Evolutionary conservation across 1,284 basidiomycete genomes (phyloP).

Genomic region (Apiotrichum gracile): DNA sequence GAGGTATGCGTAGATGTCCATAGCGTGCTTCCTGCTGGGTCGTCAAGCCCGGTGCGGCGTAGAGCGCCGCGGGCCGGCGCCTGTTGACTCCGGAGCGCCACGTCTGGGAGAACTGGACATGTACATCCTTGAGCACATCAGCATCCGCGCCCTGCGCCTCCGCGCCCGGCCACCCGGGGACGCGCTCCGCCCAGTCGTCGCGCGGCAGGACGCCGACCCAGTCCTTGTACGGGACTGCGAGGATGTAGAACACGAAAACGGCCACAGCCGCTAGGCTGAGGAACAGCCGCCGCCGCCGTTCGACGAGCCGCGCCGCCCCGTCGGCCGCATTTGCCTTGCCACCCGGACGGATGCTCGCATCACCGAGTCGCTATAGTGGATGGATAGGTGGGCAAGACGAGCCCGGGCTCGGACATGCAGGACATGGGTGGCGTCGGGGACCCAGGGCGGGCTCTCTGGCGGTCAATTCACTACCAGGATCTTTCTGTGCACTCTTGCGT

Average conservation of each 20-base stretch:
- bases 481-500: too few species aligned
- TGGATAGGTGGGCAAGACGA: too few species aligned
- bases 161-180: not conserved
- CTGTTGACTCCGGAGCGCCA: slow-evolving; percentile 6
- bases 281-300: not conserved
- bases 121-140: slow-evolving; percentile 9
- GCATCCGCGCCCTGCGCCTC: not conserved
- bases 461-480: too few species aligned
- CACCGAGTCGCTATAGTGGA: too few species aligned
- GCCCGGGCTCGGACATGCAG: too few species aligned
- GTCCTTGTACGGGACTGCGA: not conserved
- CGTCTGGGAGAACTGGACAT: slow-evolving; percentile 7
- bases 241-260: not conserved
- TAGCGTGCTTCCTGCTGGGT: slow-evolving; percentile 34
- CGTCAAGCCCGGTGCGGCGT: slow-evolving; percentile 29
- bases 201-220: slow-evolving; percentile 1
- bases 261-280: not conserved
- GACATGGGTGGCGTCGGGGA: too few species aligned
- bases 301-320: too few species aligned
- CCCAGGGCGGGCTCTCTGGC: too few species aligned
- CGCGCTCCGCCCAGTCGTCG: not conserved
- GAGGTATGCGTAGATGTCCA: slow-evolving; percentile 19
- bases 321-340: too few species aligned
- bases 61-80: slow-evolving; percentile 21
- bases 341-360: too few species aligned